phyloP scores from a whole-genome alignment of 192 early-diverging fungal species.

The Linnemannia schmuckeri region DNA sequence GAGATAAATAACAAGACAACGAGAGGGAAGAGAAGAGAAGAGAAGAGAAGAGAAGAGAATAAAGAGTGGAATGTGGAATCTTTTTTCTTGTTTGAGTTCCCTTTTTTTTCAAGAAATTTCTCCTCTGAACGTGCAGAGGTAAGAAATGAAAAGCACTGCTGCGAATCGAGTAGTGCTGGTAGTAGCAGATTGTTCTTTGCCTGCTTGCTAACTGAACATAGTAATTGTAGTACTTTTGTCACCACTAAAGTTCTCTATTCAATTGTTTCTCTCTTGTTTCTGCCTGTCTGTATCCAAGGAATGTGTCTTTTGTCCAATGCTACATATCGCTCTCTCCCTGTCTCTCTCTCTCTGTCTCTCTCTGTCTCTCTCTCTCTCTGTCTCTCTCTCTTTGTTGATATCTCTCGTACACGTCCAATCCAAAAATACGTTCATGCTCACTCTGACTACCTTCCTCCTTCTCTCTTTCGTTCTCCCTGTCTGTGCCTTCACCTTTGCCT shows the following conservation, averaged over 20 bases:
- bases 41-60: not conserved
- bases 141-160: no score
- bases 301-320: not conserved
- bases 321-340: not conserved
- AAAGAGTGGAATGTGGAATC: constrained; percentile 52
- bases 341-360: no score
- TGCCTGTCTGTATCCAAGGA: not conserved
- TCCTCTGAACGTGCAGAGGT: not conserved
- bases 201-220: not conserved
- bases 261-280: not conserved
- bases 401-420: no score
- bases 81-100: constrained; percentile 8
- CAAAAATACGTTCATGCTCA: not conserved
- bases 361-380: no score
- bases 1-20: not conserved
- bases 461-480: not conserved
- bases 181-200: not conserved
- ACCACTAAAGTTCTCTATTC: not conserved
- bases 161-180: not conserved
- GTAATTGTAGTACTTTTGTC: not conserved
- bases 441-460: not conserved
- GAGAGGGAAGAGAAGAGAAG: constrained; percentile 5
- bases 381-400: no score
- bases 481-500: not conserved
- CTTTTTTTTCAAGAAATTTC: not conserved